phyloP scores from a whole-genome alignment of 129 eudicot genomes.

The Flaveria brownii region DNA sequence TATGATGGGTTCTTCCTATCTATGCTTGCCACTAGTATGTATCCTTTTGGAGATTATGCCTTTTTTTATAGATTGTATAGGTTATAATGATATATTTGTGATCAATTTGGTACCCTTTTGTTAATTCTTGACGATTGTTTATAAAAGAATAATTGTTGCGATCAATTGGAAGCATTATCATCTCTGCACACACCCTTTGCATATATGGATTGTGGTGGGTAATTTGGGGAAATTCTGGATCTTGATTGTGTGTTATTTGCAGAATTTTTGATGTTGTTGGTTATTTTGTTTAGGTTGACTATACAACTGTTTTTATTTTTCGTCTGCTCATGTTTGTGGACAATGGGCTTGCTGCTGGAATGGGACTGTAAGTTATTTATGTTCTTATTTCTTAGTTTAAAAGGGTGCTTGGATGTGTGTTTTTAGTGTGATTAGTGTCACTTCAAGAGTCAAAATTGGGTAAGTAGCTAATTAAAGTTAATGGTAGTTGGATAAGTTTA shows the following conservation, averaged over 20 bases:
- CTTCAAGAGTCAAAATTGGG: background rate
- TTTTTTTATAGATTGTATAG: background rate
- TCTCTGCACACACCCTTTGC: slow-evolving; percentile 75
- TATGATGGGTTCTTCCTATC: slow-evolving; percentile 96
- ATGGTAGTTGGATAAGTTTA: background rate
- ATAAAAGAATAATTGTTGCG: slow-evolving; percentile 75
- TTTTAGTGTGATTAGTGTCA: background rate
- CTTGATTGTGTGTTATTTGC: background rate
- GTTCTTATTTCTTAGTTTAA: background rate
- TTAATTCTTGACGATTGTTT: slow-evolving; percentile 46
- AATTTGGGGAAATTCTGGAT: slow-evolving; percentile 14
- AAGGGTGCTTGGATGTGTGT: background rate
- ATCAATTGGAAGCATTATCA: slow-evolving; percentile 90
- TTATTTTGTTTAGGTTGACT: slow-evolving; percentile 67
- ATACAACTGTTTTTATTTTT: slow-evolving; percentile 77
- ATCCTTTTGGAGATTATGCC: slow-evolving; percentile 51
- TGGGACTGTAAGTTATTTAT: slow-evolving; percentile 83
- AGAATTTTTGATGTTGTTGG: background rate
- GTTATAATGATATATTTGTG: background rate
- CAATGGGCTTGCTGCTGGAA: slow-evolving; percentile 94
- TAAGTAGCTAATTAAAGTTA: background rate
- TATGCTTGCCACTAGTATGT: slow-evolving; percentile 98
- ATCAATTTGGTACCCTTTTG: slow-evolving; percentile 4
- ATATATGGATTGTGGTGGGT: slow-evolving; percentile 95
- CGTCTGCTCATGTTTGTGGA: slow-evolving; percentile 97